Evolutionary conservation across 176 grass and related monocot genomes (phyloP), one percentile per base, ranked within the genome.

Genomic region (Phoenix dactylifera): DNA sequence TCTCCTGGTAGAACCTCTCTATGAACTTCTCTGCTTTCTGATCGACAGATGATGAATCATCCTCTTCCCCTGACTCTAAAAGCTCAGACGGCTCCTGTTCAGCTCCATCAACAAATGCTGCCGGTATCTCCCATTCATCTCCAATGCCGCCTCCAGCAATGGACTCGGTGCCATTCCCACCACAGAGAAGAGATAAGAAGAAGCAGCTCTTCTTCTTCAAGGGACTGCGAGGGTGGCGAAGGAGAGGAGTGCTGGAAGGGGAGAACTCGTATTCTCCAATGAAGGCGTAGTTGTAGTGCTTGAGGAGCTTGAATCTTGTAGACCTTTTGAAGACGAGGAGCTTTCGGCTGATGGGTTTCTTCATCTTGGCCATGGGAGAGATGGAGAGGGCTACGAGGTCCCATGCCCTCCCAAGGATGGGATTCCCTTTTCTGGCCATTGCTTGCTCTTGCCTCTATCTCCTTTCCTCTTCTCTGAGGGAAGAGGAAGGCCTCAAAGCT

Each of bases 11-110:
- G 64, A 98, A 92, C 55, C 70, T 75, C 87, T 89, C 62, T 78
- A 98, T 98, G 70, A 98, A 98, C 52, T 78, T 77, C 78, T 92
- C 81, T 0, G 93, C 93, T 4, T 84, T 79, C 65, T 73, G 62
- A 61, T 97, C 93, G 4, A 88, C 81, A 15, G 72, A 83, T 22
- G 54, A 29, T 2, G 85, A 77, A 0, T 69, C 86, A 0, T 80
- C 91, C 1, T 70, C 81, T 24, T 67, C 82, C 3, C 26, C 53
- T 10, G 32, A 39, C 32, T 39, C 32, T 39, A 7, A 39, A 10
- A 39, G 32, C 7, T 39, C 32, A 7, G 32, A 10, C 2, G 32
- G 32, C 32, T 39, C 7, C 2, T 39, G 1, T 39, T 39, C 32
- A 39, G 7, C 49, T 75, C 60, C 55, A 3, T 35, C 0, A 63